Evolutionary conservation across 768 basidiomycete genomes (phyloP).

Genomic region (Holtermanniella nyarrowii): DNA sequence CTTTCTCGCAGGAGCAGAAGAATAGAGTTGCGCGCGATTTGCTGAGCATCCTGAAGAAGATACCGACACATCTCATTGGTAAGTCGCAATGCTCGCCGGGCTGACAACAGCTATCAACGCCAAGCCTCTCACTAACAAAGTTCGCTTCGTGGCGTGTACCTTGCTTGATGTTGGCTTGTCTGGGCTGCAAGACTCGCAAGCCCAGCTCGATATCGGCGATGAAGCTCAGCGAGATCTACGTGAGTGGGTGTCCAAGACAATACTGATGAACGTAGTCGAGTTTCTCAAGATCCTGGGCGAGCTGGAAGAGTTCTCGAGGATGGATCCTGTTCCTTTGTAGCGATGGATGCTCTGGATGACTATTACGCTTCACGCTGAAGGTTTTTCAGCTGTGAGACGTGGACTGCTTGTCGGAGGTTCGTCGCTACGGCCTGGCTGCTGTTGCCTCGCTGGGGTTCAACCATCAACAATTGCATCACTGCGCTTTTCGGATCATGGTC

Average conservation of each 20-base stretch:
- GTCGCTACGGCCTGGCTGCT: too few relatives aligned
- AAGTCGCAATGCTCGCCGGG: too few relatives aligned
- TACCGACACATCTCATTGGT: too few relatives aligned
- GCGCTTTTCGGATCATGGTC: too few relatives aligned
- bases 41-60: constrained; percentile 69
- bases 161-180: constrained; percentile 64
- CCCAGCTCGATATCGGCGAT: constrained; percentile 45
- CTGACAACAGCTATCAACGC: constrained; percentile 40
- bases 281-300: constrained; percentile 83
- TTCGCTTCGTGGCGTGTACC: constrained; percentile 84
- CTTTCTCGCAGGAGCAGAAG: too few relatives aligned
- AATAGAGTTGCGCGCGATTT: constrained; percentile 81
- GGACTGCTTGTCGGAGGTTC: too few relatives aligned
- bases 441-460: too few relatives aligned
- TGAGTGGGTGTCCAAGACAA: constrained; percentile 48
- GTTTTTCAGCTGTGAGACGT: too few relatives aligned
- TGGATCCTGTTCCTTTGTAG: too few relatives aligned
- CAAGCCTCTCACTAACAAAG: constrained; percentile 59
- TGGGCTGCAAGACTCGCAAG: neutral
- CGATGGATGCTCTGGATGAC: constrained; percentile 51
- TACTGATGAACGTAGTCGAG: too few relatives aligned
- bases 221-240: constrained; percentile 80
- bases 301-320: constrained; percentile 84
- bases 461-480: too few relatives aligned
- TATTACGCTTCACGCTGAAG: too few relatives aligned